A percentile compares a stretch with the other conserved stretches of the same genome.
These are phyloP conservation scores for Colletotrichum orchidophilum DNA, from an alignment of 2,329 filamentous ascomycete genomes.

Conservation along the genomic window DNA sequence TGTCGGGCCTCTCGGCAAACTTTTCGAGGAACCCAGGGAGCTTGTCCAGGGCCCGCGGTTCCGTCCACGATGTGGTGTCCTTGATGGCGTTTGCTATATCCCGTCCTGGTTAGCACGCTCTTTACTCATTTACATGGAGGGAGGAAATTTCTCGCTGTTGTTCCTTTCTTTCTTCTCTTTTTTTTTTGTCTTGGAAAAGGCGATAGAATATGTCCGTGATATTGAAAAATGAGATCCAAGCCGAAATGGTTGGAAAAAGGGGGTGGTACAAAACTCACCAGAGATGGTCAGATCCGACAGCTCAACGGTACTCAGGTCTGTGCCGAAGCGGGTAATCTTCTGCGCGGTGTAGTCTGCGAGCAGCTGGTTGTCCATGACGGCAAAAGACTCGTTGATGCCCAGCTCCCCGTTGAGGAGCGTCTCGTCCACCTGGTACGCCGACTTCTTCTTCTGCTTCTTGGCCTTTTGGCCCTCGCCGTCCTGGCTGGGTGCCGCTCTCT, in stretches of 20 bases:
- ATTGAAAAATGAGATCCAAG: no score
- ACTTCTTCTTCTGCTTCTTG: conserved; percentile 65
- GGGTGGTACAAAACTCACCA: conserved; percentile 59
- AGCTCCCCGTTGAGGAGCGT: conserved; percentile 72
- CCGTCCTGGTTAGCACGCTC: background rate
- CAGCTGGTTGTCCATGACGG: conserved; percentile 82
- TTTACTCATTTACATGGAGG: no score
- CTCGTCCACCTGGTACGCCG: conserved; percentile 63
- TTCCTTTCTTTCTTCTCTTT: background rate
- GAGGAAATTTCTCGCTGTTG: no score
- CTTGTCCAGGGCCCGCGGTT: conserved; percentile 74
- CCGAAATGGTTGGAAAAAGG: no score
- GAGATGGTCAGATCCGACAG: conserved; percentile 83
- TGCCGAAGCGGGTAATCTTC: conserved; percentile 79
- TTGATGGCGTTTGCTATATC: conserved; percentile 75
- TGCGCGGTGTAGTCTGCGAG: conserved; percentile 88
- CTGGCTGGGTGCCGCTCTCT: conserved; percentile 64
- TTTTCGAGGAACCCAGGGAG: conserved; percentile 82
- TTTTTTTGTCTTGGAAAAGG: background rate
- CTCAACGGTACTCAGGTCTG: conserved; percentile 84
- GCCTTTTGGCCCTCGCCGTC: conserved; percentile 51
- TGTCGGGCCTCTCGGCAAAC: conserved; percentile 65
- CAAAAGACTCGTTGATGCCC: conserved; percentile 82
- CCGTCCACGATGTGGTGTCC: conserved; percentile 81
- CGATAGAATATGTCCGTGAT: background rate